A percentile compares a stretch with the other conserved stretches of the same genome.
Evolutionary conservation across 2,329 filamentous ascomycete genomes (phyloP).

Genomic region (Shiraia bambusicola): DNA sequence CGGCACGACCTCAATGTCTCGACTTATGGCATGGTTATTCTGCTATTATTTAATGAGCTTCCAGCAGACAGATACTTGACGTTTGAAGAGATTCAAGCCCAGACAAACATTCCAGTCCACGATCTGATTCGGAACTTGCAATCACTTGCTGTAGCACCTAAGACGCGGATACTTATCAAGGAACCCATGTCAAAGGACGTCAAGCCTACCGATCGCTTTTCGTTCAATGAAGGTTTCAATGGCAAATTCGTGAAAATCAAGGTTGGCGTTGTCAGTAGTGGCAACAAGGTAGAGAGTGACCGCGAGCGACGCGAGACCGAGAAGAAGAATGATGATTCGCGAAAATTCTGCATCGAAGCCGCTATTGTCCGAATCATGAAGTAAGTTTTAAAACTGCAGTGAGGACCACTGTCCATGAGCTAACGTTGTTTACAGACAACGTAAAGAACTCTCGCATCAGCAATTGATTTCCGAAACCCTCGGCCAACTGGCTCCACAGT

Average conservation of each 20-base stretch:
- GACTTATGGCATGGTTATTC: constrained; percentile 87
- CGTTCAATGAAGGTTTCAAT: constrained; percentile 77
- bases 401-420: neutral
- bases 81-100: constrained; percentile 77
- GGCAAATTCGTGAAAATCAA: constrained; percentile 87
- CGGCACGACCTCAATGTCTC: constrained; percentile 90
- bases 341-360: constrained; percentile 72
- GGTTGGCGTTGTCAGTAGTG: constrained; percentile 76
- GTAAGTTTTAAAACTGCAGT: constrained; percentile 54
- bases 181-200: constrained; percentile 77
- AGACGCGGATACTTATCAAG: constrained; percentile 78
- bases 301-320: constrained; percentile 69
- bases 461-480: constrained; percentile 72
- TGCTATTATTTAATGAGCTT: constrained; percentile 86
- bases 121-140: constrained; percentile 79
- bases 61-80: constrained; percentile 53
- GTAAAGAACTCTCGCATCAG: constrained; percentile 69
- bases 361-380: constrained; percentile 84
- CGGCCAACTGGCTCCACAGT: constrained; percentile 66
- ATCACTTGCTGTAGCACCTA: constrained; percentile 78
- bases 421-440: constrained; percentile 57
- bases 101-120: constrained; percentile 72
- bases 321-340: constrained; percentile 71
- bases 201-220: constrained; percentile 75
- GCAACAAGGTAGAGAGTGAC: constrained; percentile 80